Conservation (phyloP, 495 filamentous ascomycete genomes). For the Hypoxylon subgilvum region DNA sequence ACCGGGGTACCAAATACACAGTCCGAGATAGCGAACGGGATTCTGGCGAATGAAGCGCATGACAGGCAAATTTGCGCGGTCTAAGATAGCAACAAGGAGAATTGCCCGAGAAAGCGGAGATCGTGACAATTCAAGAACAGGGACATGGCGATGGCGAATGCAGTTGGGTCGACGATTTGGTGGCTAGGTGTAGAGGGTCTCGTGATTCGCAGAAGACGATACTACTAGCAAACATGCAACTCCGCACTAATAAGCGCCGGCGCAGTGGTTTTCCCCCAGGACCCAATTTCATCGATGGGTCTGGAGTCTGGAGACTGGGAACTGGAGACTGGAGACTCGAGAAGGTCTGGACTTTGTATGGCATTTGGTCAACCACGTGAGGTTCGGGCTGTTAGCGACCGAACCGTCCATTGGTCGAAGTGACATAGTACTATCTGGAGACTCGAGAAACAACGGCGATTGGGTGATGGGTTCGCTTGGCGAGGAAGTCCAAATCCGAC, state of each 20-base stretch:
- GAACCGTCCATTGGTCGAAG: slow-evolving; percentile 1
- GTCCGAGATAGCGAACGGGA: slow-evolving; percentile 3
- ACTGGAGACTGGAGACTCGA: slow-evolving; percentile 5
- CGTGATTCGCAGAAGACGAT: slow-evolving; percentile 1
- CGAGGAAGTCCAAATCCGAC: slow-evolving; percentile 4
- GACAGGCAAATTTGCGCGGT: not conserved
- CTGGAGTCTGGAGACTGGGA: not conserved
- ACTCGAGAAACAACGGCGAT: slow-evolving; percentile 9
- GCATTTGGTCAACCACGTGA: slow-evolving; percentile 19
- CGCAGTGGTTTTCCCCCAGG: slow-evolving; percentile 11
- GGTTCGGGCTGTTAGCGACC: not conserved
- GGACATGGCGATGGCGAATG: too few relatives aligned
- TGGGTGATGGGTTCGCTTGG: too few relatives aligned
- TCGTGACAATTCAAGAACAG: not conserved
- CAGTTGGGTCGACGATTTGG: not conserved
- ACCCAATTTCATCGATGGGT: not conserved
- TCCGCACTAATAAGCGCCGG: slow-evolving; percentile 3
- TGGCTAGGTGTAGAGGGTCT: not conserved
- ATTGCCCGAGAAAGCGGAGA: not conserved
- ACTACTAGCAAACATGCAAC: slow-evolving; percentile 12
- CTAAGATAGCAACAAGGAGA: too few relatives aligned
- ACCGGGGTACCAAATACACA: not conserved
- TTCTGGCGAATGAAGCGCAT: not conserved
- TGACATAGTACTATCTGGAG: slow-evolving; percentile 9
- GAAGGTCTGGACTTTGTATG: slow-evolving; percentile 7